These are phyloP conservation scores for Agaricus subrufescens DNA, from an alignment of 768 basidiomycete species.

Conservation along the genomic window DNA sequence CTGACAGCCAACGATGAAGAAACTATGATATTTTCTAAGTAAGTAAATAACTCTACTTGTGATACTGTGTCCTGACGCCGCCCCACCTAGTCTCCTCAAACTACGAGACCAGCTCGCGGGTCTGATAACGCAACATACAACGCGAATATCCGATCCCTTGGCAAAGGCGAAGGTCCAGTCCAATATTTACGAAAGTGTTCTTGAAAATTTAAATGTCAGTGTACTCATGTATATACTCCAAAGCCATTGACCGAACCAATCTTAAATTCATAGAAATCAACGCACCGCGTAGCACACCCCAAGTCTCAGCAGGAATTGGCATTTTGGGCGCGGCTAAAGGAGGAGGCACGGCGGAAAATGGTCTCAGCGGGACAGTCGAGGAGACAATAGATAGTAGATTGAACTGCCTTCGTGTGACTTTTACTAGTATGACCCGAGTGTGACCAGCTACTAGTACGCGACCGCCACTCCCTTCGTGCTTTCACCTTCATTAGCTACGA, in stretches of 20 bases:
- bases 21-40: constrained; percentile 97
- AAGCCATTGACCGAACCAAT: neutral
- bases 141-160: constrained; percentile 55
- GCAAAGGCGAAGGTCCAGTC: constrained; percentile 66
- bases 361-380: constrained; percentile 37
- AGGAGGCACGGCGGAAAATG: constrained; percentile 65
- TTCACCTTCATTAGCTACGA: too few species aligned
- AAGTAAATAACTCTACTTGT: constrained; percentile 18
- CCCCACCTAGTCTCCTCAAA: constrained; percentile 61
- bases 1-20: constrained; percentile 84
- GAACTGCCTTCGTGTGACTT: too few species aligned
- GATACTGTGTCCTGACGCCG: neutral
- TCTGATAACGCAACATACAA: constrained; percentile 69
- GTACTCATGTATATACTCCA: constrained; percentile 21
- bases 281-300: constrained; percentile 70
- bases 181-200: constrained; percentile 67
- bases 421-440: too few species aligned
- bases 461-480: too few species aligned
- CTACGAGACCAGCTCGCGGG: constrained; percentile 79
- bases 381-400: constrained; percentile 2
- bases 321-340: constrained; percentile 84
- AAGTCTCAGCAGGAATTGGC: constrained; percentile 83
- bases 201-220: constrained; percentile 69
- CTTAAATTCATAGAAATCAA: constrained; percentile 45
- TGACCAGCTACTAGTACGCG: too few species aligned